phyloP scores from a whole-genome alignment of 2,329 filamentous ascomycete genomes.

The Neopestalotiopsis rosae region DNA sequence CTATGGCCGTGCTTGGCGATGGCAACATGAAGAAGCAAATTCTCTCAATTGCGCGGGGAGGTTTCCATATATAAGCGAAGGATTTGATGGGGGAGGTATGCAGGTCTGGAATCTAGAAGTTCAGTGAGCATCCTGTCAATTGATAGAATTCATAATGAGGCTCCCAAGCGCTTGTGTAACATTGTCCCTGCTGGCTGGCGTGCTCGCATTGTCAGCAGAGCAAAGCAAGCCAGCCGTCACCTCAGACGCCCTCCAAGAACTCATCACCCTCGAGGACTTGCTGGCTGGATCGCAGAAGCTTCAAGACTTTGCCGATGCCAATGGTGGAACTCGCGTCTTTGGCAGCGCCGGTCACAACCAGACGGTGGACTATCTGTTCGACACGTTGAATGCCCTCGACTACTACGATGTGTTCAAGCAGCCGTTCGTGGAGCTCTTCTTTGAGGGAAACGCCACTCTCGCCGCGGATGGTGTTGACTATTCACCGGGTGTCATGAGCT shows the following conservation, averaged over 20 bases:
- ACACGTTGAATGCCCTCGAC: conserved; percentile 41
- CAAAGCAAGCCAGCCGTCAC: conserved; percentile 39
- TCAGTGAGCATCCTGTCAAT: neutral
- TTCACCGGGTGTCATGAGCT: conserved; percentile 44
- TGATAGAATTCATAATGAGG: neutral
- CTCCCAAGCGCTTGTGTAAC: neutral
- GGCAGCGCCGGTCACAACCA: conserved; percentile 50
- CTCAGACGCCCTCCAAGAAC: conserved; percentile 43
- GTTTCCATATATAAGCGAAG: neutral
- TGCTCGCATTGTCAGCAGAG: conserved; percentile 13
- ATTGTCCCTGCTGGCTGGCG: neutral
- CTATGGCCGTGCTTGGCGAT: neutral
- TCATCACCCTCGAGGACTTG: conserved; percentile 46
- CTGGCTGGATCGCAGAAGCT: conserved; percentile 50
- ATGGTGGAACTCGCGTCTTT: conserved; percentile 49
- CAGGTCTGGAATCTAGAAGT: neutral
- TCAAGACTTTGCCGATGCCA: conserved; percentile 47
- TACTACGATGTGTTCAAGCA: conserved; percentile 52
- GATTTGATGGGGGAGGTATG: too few relatives aligned
- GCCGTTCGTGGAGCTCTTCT: conserved; percentile 47
- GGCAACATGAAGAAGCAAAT: neutral
- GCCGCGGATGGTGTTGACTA: conserved; percentile 35
- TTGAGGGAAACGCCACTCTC: conserved; percentile 37
- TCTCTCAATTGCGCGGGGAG: neutral
- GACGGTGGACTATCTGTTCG: conserved; percentile 50